Evolutionary conservation across 495 filamentous ascomycete species (phyloP).

Genomic region (Acidiella bohemica): DNA sequence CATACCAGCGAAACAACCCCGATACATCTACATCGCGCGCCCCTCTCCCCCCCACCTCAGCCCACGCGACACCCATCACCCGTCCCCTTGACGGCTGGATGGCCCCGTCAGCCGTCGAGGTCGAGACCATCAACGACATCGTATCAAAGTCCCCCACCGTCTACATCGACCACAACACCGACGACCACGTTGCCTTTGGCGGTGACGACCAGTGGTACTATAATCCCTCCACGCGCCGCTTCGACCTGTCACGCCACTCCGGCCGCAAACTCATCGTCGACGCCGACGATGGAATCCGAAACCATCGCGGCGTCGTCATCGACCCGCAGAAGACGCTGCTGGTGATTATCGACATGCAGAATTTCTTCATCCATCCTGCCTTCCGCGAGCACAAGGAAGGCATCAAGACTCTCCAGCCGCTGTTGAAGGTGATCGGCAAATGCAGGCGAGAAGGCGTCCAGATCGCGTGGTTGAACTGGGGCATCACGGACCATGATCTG

Average conservation of each 20-base stretch:
- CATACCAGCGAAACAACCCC: too few relatives aligned
- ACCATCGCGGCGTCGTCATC: constrained; percentile 23
- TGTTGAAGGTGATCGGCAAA: constrained; percentile 18
- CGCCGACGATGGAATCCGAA: constrained; percentile 21
- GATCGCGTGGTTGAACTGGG: constrained; percentile 21
- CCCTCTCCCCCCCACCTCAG: neutral
- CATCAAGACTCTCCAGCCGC: constrained; percentile 15
- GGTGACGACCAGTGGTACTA: constrained; percentile 24
- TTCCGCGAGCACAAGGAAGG: constrained; percentile 16
- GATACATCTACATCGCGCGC: too few relatives aligned
- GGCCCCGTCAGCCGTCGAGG: constrained; percentile 13
- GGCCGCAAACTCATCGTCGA: constrained; percentile 17
- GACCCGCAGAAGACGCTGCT: constrained; percentile 21
- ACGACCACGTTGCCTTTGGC: constrained; percentile 15
- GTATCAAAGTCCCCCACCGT: constrained; percentile 2
- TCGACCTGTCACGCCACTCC: constrained; percentile 23
- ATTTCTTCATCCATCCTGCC: constrained; percentile 20
- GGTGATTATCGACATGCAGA: constrained; percentile 23
- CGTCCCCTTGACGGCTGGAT: too few relatives aligned
- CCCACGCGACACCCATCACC: neutral
- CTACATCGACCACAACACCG: constrained; percentile 9
- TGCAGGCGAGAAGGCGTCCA: constrained; percentile 19
- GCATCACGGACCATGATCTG: constrained; percentile 18
- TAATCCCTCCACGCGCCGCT: constrained; percentile 19
- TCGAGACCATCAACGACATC: constrained; percentile 4